phyloP scores from a whole-genome alignment of 2,329 filamentous ascomycete genomes.

The Cladorrhinum sp. region DNA sequence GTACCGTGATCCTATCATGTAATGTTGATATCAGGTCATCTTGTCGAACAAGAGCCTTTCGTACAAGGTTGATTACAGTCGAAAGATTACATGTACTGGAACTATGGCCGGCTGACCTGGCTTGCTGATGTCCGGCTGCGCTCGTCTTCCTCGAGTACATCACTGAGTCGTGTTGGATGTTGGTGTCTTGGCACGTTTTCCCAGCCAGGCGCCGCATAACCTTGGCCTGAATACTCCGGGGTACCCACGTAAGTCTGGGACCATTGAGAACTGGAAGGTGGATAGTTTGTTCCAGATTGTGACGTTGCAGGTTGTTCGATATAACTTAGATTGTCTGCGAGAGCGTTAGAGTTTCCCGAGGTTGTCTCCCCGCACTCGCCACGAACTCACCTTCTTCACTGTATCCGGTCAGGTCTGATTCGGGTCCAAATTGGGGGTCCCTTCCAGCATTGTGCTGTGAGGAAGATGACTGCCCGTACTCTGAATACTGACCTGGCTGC shows the following conservation, averaged over 20 bases:
- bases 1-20: not conserved
- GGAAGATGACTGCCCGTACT: conserved; percentile 29
- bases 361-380: conserved; percentile 55
- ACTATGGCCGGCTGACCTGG: conserved; percentile 50
- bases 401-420: conserved; percentile 59
- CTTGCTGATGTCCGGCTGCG: conserved; percentile 71
- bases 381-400: conserved; percentile 73
- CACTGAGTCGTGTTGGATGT: conserved; percentile 83
- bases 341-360: conserved; percentile 45
- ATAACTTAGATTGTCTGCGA: conserved; percentile 50
- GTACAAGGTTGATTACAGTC: not conserved
- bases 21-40: not conserved
- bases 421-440: conserved; percentile 45
- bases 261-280: conserved; percentile 42
- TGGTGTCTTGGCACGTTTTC: conserved; percentile 76
- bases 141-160: conserved; percentile 84
- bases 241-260: conserved; percentile 39
- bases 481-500: conserved; percentile 29
- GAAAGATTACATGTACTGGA: conserved; percentile 1
- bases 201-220: conserved; percentile 69
- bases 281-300: conserved; percentile 36
- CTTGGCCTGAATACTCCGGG: conserved; percentile 64
- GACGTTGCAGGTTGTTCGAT: conserved; percentile 47
- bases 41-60: not conserved
- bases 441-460: conserved; percentile 23